phyloP scores from a whole-genome alignment of 305 asterid species.

The Fraxinus dipetala region DNA sequence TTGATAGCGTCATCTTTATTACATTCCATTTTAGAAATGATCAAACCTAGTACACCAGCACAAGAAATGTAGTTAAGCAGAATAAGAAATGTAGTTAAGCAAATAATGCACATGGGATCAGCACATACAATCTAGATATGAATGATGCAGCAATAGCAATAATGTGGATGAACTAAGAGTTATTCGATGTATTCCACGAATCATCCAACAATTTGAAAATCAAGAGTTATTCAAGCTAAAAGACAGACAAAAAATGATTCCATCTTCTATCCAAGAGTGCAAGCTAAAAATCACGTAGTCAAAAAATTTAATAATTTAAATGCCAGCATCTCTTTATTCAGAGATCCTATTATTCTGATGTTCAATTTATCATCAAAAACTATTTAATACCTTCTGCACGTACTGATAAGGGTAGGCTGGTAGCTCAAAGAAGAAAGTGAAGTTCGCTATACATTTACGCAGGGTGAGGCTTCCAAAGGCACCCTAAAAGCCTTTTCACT shows the following conservation, averaged over 20 bases:
- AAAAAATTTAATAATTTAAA: background rate
- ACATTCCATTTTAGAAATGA: slow-evolving; percentile 27
- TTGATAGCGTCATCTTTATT: slow-evolving; percentile 35
- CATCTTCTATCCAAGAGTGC: background rate
- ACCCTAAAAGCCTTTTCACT: background rate
- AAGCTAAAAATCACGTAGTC: background rate
- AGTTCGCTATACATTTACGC: background rate
- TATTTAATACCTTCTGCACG: background rate
- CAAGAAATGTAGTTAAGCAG: background rate
- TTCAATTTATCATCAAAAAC: background rate
- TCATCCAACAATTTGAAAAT: background rate
- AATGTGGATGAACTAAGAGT: background rate
- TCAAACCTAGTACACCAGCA: background rate
- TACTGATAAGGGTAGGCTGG: background rate
- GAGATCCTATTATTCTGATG: background rate
- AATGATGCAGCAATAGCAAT: background rate
- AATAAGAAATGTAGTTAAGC: too few species aligned
- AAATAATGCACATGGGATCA: background rate
- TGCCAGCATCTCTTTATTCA: background rate
- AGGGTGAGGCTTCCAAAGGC: background rate
- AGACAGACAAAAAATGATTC: background rate
- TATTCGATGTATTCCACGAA: background rate
- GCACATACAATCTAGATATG: background rate
- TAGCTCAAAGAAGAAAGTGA: background rate
- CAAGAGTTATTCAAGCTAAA: background rate